Base-by-base conservation (phyloP, 192 early-diverging fungal species). In the Podila verticillata region DNA sequence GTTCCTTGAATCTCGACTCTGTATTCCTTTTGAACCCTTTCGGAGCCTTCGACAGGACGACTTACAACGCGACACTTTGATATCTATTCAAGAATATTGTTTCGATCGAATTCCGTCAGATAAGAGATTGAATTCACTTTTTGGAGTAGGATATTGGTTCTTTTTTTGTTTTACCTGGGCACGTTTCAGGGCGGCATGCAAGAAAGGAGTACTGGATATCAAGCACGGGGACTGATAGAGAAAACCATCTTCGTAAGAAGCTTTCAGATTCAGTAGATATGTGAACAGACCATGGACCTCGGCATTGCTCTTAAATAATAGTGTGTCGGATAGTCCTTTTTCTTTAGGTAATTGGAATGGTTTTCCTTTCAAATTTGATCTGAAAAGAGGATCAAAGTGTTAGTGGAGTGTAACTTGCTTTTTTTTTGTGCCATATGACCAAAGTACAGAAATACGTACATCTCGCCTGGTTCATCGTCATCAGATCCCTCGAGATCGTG, bases 271-370 rank as follows among this genome's bases (percentile, higher is more conserved):
- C 29, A 80, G 31, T 5, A 80, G 30, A 9, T 72, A 72, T 4
- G 54, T 60, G 29, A 80, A 80, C 12, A 80, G 62, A 39, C 77
- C 77, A 31, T 68, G 70, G 4, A 80, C 77, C 20, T 72, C 61
- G 8, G 58, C 47, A 28, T 57, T 54, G 17, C 77, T 65, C 31
- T 51, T 48, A 61, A 80, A 80, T 2, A 72, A 35, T 0, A 80
- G 15, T 19, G 70, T 68, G 26, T 72, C 61, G 1, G 77, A 80
- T 22, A 80, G 20, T 15, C 67, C 36, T 29, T 68, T 48, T 17
- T 68, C 29, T 26, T 47, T 39, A 1, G 69, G 47, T 29, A 71
- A 26, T 20, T 36, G 48, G 7, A 34, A 31, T 5, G 68, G 34
- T 5, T 12, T 36, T 24, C 39, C 39, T 15, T 44, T 44, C 39